A percentile compares a stretch with the other conserved stretches of the same genome.
These are phyloP conservation scores for Arthrinium puccinioides DNA, from an alignment of 2,329 filamentous ascomycete genomes.

Conservation along the genomic window DNA sequence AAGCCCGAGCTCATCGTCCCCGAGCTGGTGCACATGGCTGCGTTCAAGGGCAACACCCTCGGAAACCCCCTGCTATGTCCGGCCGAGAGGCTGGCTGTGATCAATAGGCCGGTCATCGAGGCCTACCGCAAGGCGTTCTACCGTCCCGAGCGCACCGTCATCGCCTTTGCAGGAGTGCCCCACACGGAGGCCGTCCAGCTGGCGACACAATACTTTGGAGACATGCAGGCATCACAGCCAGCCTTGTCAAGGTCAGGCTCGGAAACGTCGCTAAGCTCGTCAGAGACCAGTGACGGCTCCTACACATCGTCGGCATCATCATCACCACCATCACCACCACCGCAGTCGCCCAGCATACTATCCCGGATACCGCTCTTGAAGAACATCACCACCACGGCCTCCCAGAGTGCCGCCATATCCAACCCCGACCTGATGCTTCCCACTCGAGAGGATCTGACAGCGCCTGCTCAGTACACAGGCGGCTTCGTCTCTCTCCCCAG, in stretches of 20 bases:
- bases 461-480: conserved; percentile 80
- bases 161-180: conserved; percentile 88
- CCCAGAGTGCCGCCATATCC: conserved; percentile 52
- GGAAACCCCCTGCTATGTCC: conserved; percentile 92
- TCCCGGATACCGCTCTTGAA: conserved; percentile 88
- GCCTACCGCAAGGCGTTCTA: conserved; percentile 81
- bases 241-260: conserved; percentile 48
- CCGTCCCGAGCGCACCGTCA: conserved; percentile 81
- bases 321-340: conserved; percentile 21
- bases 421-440: conserved; percentile 34
- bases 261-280: conserved; percentile 43
- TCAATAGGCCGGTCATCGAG: conserved; percentile 66
- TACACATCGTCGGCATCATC: conserved; percentile 24
- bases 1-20: conserved; percentile 95
- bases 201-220: conserved; percentile 81
- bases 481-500: conserved; percentile 82
- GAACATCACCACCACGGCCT: conserved; percentile 70
- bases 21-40: conserved; percentile 90
- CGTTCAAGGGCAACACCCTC: conserved; percentile 91
- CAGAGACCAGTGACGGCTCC: conserved; percentile 8
- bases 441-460: conserved; percentile 46
- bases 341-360: conserved; percentile 58
- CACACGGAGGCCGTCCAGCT: conserved; percentile 74
- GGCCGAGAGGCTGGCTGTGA: conserved; percentile 68
- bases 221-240: conserved; percentile 61